Percentiles rank a stretch among this genome's conserved stretches.
These are phyloP conservation scores for Bombardia bombarda DNA, from an alignment of 495 filamentous ascomycete genomes.

Conservation along the genomic window DNA sequence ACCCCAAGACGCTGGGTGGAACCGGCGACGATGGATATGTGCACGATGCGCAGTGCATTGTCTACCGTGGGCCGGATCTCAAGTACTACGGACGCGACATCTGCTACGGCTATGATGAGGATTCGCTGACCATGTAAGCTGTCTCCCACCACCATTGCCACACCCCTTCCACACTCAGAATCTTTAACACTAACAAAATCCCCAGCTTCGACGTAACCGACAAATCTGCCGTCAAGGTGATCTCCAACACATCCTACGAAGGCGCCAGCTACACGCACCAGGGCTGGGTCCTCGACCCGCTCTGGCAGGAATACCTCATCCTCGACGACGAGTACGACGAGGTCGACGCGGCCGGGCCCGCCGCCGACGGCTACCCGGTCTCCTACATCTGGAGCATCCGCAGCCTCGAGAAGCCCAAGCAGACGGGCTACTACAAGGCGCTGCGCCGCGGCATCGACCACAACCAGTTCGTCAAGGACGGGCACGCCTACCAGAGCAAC, in stretches of 20 bases:
- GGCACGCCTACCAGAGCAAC: slow-evolving; percentile 43
- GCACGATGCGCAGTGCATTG: slow-evolving; percentile 49
- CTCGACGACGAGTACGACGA: slow-evolving; percentile 53
- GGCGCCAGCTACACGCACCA: slow-evolving; percentile 45
- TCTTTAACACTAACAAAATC: background rate
- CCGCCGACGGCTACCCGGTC: slow-evolving; percentile 33
- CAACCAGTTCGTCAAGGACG: slow-evolving; percentile 46
- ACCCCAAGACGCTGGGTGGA: slow-evolving; percentile 41
- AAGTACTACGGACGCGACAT: slow-evolving; percentile 43
- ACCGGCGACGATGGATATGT: slow-evolving; percentile 44
- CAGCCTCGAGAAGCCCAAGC: slow-evolving; percentile 35
- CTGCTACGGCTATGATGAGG: slow-evolving; percentile 49
- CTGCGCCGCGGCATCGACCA: slow-evolving; percentile 41
- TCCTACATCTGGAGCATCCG: slow-evolving; percentile 48
- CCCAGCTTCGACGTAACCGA: slow-evolving; percentile 45
- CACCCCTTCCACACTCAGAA: background rate
- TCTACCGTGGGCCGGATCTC: slow-evolving; percentile 45
- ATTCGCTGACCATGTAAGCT: slow-evolving; percentile 29
- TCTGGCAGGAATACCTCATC: slow-evolving; percentile 37
- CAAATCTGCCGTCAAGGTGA: slow-evolving; percentile 35
- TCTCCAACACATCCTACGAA: slow-evolving; percentile 45
- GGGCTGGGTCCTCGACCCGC: slow-evolving; percentile 43
- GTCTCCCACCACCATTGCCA: background rate
- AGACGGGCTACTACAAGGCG: slow-evolving; percentile 44
- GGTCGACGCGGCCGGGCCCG: slow-evolving; percentile 30